These are phyloP conservation scores for Saccharomycopsis olivae DNA, from an alignment of 805 yeast genomes.

Conservation along the genomic window DNA sequence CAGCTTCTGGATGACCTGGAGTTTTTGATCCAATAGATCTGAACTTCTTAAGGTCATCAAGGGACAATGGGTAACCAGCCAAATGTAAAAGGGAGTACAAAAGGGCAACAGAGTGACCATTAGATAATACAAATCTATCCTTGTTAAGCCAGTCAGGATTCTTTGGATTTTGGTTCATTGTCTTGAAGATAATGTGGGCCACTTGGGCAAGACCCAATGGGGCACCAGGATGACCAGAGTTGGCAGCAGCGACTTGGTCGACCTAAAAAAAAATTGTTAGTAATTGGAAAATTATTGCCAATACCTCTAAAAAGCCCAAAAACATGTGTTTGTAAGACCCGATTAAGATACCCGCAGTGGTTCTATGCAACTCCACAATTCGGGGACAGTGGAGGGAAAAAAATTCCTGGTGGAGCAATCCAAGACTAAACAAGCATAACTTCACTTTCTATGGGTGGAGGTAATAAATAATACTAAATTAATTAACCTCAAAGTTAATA, in stretches of 20 bases:
- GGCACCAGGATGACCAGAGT: constrained; percentile 99
- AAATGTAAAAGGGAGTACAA: constrained; percentile 78
- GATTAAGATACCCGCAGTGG: neutral
- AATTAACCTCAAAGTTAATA: too few relatives aligned
- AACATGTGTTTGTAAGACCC: neutral
- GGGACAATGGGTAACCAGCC: constrained; percentile 67
- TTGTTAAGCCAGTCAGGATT: constrained; percentile 90
- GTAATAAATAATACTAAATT: too few relatives aligned
- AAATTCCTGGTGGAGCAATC: too few relatives aligned
- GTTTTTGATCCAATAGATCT: constrained; percentile 85
- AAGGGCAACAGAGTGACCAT: constrained; percentile 94
- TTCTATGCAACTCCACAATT: too few relatives aligned
- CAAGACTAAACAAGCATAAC: too few relatives aligned
- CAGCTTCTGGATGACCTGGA: constrained; percentile 97
- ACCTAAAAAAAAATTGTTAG: constrained; percentile 26
- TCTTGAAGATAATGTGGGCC: constrained; percentile 74
- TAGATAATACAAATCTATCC: constrained; percentile 89
- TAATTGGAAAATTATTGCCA: neutral
- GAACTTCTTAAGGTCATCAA: constrained; percentile 83
- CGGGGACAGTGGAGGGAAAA: too few relatives aligned
- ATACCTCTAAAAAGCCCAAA: neutral
- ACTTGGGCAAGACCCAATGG: constrained; percentile 97
- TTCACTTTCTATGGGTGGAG: too few relatives aligned
- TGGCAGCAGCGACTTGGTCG: constrained; percentile 78
- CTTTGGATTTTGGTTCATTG: constrained; percentile 79